phyloP scores from a whole-genome alignment of 805 yeast species.

The Pichia pseudocactophila region DNA sequence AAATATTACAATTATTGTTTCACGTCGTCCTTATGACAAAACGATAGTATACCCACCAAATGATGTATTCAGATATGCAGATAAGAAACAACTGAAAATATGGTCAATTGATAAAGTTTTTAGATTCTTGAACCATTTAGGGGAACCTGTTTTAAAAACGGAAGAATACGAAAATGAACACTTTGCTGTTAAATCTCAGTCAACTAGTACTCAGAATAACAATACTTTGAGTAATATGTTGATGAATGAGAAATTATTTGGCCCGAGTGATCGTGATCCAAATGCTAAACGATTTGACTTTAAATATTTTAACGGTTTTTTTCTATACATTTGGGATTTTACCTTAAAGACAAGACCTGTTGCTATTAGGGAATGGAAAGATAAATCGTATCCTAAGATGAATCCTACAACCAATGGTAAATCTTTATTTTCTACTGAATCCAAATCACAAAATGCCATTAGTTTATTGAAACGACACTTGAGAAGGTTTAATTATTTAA shows the following conservation, averaged over 20 bases:
- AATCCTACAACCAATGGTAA: constrained; percentile 61
- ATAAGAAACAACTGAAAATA: constrained; percentile 56
- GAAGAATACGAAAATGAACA: not conserved
- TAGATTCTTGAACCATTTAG: constrained; percentile 63
- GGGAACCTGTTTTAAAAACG: constrained; percentile 28
- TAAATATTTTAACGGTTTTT: constrained; percentile 68
- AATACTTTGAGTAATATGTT: constrained; percentile 49
- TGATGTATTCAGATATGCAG: constrained; percentile 63
- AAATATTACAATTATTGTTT: constrained; percentile 68
- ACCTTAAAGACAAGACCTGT: constrained; percentile 73
- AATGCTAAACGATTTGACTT: constrained; percentile 77
- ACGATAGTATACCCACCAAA: constrained; percentile 35
- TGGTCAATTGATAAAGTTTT: constrained; percentile 85
- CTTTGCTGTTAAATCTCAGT: too few relatives aligned
- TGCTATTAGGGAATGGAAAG: constrained; percentile 70
- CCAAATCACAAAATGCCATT: constrained; percentile 16
- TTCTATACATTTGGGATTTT: constrained; percentile 72
- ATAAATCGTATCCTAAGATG: constrained; percentile 47
- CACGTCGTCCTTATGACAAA: constrained; percentile 45
- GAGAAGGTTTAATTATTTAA: constrained; percentile 24
- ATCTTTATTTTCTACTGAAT: constrained; percentile 73
- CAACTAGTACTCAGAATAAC: not conserved
- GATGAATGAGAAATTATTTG: constrained; percentile 76
- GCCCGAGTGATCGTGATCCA: constrained; percentile 85
- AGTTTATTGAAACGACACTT: constrained; percentile 20